Conservation (phyloP, 495 filamentous ascomycete species). For the Oidiodendron maius region DNA sequence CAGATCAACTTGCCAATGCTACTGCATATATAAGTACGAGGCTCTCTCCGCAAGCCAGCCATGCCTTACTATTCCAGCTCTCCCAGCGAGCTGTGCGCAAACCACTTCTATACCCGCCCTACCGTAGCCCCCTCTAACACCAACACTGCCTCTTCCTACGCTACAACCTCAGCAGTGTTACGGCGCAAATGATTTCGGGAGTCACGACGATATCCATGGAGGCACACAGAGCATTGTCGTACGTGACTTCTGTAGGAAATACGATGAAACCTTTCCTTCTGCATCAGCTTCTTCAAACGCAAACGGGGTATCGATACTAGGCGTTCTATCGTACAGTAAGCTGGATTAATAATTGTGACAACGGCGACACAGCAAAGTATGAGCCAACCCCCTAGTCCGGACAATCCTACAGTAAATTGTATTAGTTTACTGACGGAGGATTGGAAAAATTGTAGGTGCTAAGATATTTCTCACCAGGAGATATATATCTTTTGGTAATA, state of each 20-base stretch:
- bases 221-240: neutral
- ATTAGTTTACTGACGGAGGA: constrained; percentile 6
- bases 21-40: no score
- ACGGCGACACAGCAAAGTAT: constrained; percentile 8
- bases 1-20: no score
- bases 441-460: constrained; percentile 6
- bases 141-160: constrained; percentile 1
- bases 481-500: constrained; percentile 2
- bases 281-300: neutral
- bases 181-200: neutral
- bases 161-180: constrained; percentile 6
- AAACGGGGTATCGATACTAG: constrained; percentile 1
- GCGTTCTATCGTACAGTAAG: constrained; percentile 1
- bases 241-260: neutral
- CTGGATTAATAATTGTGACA: constrained; percentile 1
- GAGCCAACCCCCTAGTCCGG: constrained; percentile 3
- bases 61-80: no score
- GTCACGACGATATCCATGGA: constrained; percentile 1
- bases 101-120: no score
- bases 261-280: neutral
- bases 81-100: no score
- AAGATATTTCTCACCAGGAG: neutral
- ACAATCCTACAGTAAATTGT: constrained; percentile 3
- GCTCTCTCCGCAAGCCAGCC: no score
- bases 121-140: neutral